These are phyloP conservation scores for Phytopythium montanum DNA, from an alignment of 352 stramenopile species.

Conservation along the genomic window DNA sequence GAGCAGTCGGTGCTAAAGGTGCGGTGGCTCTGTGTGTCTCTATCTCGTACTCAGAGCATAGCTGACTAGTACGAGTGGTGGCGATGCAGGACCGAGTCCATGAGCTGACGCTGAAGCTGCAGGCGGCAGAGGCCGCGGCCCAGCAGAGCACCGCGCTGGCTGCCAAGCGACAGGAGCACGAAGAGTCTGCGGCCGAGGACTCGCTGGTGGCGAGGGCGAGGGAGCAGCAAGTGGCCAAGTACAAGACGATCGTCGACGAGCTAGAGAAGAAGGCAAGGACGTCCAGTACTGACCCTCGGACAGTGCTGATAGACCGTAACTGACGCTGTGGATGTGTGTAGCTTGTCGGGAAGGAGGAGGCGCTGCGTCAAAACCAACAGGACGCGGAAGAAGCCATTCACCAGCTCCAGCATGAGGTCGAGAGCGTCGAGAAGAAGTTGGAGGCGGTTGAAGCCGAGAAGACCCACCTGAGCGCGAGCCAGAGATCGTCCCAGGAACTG, in stretches of 20 bases:
- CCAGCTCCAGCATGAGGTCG: conserved; percentile 42
- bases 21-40: background rate
- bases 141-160: conserved; percentile 22
- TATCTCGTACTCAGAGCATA: no score
- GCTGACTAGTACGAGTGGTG: background rate
- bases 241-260: conserved; percentile 25
- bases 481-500: conserved; percentile 55
- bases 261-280: conserved; percentile 45
- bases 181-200: conserved; percentile 16
- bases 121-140: conserved; percentile 39
- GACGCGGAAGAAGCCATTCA: conserved; percentile 51
- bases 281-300: no score
- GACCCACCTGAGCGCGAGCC: conserved; percentile 40
- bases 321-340: conserved; percentile 9
- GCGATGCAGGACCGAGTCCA: conserved; percentile 33
- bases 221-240: conserved; percentile 51
- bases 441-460: conserved; percentile 55
- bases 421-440: conserved; percentile 38
- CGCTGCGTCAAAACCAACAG: conserved; percentile 25
- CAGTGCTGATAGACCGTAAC: background rate
- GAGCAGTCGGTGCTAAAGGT: conserved; percentile 50
- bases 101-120: conserved; percentile 51
- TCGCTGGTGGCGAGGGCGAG: conserved; percentile 29
- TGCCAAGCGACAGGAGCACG: conserved; percentile 15
- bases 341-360: conserved; percentile 42